Evolutionary conservation across 768 basidiomycete species (phyloP), one percentile per base, ranked within the genome.

Genomic region (Tephrocybe sp.): DNA sequence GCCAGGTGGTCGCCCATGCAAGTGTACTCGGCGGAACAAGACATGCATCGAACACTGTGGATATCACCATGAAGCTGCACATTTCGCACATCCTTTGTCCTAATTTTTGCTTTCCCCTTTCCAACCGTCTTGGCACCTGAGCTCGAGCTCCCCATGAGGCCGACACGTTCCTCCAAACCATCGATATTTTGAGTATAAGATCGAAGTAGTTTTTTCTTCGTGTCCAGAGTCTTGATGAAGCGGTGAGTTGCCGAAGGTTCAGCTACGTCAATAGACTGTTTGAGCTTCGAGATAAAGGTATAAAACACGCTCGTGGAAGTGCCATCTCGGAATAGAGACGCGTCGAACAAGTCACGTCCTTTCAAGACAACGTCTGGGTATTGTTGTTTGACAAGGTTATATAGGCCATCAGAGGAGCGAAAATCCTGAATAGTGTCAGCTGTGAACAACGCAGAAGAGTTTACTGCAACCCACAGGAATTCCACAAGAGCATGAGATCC

Each of bases 111-210:
- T 63, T 90, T 92, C 14, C 87, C 84, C 62, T 86, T 89, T n/a
- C 77, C 76, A 18, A 64, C 73, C 0, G 67, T 66, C 50, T 73
- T 75, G 3, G 73, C 78, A 7, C 75, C 78, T 39, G 78, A 74
- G 57, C 79, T 80, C 2, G 85, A 80, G 53, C 78, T 84, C 38
- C 89, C 80, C 32, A 82, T 69, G 6, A 99, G 75, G 1, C 95
- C 95, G 0, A 82, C 82, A 48, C 77, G 76, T 60, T 85, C 87
- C 64, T 99, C 97, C 11, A 99, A 71, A 10, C 93, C 96, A 68
- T 99, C 97, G 39, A 99, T 95, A 65, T 99, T 99, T 70, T 99
- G 97, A 1, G 97, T 98, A 67, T 98, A 99, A 11, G 87, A 90
- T 52, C 97, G 82, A 21, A 96, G 65, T 9, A 99, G 72, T 68